Conservation (phyloP, 805 yeast species). For the Myxozyma melibiosi region DNA sequence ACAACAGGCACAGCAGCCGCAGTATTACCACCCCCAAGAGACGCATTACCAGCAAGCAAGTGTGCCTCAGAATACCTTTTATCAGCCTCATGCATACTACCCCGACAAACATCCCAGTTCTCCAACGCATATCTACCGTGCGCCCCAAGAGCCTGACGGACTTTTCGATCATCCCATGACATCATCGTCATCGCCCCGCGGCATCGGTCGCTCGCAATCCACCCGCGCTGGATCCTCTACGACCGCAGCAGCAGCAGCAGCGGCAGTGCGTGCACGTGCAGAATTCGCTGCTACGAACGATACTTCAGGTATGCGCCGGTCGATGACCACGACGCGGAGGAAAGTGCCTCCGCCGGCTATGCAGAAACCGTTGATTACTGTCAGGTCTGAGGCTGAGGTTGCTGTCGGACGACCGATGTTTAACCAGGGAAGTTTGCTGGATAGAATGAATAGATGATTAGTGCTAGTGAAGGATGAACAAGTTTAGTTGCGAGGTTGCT, state of each 20-base stretch:
- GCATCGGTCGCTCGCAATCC: neutral
- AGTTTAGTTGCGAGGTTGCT: neutral
- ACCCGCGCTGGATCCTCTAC: neutral
- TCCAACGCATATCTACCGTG: neutral
- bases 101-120: neutral
- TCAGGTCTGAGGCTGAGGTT: constrained; percentile 2
- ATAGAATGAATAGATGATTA: neutral
- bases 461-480: neutral
- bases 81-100: no score
- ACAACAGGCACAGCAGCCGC: neutral
- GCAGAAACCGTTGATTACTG: constrained; percentile 6
- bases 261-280: no score
- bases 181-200: neutral
- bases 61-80: no score
- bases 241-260: no score
- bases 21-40: no score
- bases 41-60: no score
- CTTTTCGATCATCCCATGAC: no score
- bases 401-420: constrained; percentile 13
- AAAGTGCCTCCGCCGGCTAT: neutral
- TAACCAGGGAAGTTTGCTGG: constrained; percentile 21
- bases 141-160: no score
- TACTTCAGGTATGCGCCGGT: neutral
- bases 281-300: neutral
- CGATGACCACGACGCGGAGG: neutral